These are phyloP conservation scores for Cladophialophora chaetospira DNA, from an alignment of 2,329 filamentous ascomycete species.

Conservation along the genomic window DNA sequence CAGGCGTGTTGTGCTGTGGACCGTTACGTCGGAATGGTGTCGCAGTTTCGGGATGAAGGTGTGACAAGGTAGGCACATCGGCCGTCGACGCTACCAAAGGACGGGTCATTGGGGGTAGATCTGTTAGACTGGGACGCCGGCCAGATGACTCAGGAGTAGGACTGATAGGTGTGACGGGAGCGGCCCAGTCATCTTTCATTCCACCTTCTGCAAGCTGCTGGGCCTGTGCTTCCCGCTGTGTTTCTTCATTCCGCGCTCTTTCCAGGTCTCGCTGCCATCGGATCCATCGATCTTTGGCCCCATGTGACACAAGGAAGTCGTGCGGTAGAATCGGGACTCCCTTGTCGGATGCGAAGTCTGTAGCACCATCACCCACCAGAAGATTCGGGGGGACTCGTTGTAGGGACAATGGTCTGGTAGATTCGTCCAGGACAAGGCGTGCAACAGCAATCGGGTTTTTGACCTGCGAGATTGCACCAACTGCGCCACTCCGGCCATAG, in stretches of 20 bases:
- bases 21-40: background rate
- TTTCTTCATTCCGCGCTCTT: constrained; percentile 57
- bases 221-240: constrained; percentile 34
- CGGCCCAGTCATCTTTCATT: background rate
- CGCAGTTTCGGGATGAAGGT: background rate
- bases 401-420: constrained; percentile 75
- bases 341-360: constrained; percentile 79
- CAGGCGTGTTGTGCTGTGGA: background rate
- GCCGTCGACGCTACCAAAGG: constrained; percentile 23
- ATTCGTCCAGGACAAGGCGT: constrained; percentile 76
- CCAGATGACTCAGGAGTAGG: background rate
- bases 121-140: constrained; percentile 14
- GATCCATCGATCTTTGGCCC: constrained; percentile 74
- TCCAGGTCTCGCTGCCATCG: constrained; percentile 75
- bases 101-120: constrained; percentile 16
- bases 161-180: background rate
- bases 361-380: constrained; percentile 81
- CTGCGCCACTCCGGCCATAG: constrained; percentile 85
- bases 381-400: constrained; percentile 90
- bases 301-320: constrained; percentile 76
- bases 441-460: constrained; percentile 91
- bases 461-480: constrained; percentile 85
- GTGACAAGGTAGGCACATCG: constrained; percentile 20
- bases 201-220: constrained; percentile 16
- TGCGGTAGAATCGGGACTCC: constrained; percentile 73